Conservation (phyloP, 176 grass and related monocot species). For the Cocos nucifera region DNA sequence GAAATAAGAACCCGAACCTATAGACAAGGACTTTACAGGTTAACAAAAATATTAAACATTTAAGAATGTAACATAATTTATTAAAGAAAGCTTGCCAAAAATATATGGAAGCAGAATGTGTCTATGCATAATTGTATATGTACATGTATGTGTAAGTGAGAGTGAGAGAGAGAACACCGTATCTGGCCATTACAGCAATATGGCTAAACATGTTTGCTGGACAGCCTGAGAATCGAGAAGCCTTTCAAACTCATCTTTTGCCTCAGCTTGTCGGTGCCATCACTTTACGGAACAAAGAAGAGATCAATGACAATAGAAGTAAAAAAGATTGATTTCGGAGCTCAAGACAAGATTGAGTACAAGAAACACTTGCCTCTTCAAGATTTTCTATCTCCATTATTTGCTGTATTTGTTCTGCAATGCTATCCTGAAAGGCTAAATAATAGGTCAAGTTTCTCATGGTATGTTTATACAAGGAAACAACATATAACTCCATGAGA, state of each 20-base stretch:
- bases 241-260: slow-evolving; percentile 94
- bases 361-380: slow-evolving; percentile 70
- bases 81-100: too few species aligned
- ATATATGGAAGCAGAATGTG: not conserved
- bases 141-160: not conserved
- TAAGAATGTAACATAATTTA: too few species aligned
- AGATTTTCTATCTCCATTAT: slow-evolving; percentile 96
- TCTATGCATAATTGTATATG: not conserved
- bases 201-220: slow-evolving; percentile 34
- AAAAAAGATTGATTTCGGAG: not conserved
- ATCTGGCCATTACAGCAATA: slow-evolving; percentile 19
- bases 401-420: slow-evolving; percentile 88
- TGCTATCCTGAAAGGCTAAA: slow-evolving; percentile 54
- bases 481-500: too few species aligned
- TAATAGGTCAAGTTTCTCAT: not conserved
- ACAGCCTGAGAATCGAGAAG: slow-evolving; percentile 66
- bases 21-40: too few species aligned
- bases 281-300: slow-evolving; percentile 40
- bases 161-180: not conserved
- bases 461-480: too few species aligned
- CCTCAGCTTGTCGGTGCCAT: slow-evolving; percentile 92
- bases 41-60: too few species aligned
- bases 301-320: not conserved
- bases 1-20: too few species aligned
- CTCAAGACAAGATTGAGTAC: not conserved